Conservation (phyloP, 2,329 filamentous ascomycete genomes). For the Fusarium sp. region DNA sequence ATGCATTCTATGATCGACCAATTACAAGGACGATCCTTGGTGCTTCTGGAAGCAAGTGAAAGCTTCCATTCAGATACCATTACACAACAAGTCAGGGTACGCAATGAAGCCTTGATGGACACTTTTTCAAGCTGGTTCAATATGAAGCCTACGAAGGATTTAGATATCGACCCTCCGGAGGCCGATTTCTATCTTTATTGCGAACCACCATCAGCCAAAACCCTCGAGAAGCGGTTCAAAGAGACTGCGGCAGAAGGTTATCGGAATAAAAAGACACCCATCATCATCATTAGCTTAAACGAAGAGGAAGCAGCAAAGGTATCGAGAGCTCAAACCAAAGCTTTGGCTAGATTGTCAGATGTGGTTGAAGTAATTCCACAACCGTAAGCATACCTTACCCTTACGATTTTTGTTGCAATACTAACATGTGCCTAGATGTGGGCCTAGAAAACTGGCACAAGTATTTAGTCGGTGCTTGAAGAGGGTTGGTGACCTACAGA, state of each 20-base stretch:
- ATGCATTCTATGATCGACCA: slow-evolving; percentile 23
- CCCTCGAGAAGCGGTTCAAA: slow-evolving; percentile 34
- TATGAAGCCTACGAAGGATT: slow-evolving; percentile 49
- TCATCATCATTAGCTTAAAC: slow-evolving; percentile 51
- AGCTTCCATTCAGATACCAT: slow-evolving; percentile 6
- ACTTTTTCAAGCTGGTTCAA: slow-evolving; percentile 55
- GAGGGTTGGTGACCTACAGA: not conserved
- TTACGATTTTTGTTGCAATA: accelerated
- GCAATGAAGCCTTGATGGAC: slow-evolving; percentile 51
- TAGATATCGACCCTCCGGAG: slow-evolving; percentile 1
- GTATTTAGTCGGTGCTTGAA: slow-evolving; percentile 48
- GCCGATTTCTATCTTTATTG: slow-evolving; percentile 50
- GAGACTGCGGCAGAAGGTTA: not conserved
- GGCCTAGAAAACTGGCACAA: slow-evolving; percentile 52
- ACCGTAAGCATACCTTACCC: slow-evolving; percentile 44
- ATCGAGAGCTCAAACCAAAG: slow-evolving; percentile 42
- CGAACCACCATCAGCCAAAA: slow-evolving; percentile 45
- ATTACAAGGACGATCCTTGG: slow-evolving; percentile 37
- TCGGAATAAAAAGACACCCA: slow-evolving; percentile 36
- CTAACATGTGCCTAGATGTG: slow-evolving; percentile 36
- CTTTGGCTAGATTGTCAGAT: slow-evolving; percentile 44
- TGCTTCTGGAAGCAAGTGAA: slow-evolving; percentile 39
- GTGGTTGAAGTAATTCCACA: slow-evolving; percentile 53
- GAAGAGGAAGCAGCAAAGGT: slow-evolving; percentile 51
- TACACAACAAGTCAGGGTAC: slow-evolving; percentile 38